Base-by-base conservation (phyloP, 768 basidiomycete species). In the Boletus tomentosulus region DNA sequence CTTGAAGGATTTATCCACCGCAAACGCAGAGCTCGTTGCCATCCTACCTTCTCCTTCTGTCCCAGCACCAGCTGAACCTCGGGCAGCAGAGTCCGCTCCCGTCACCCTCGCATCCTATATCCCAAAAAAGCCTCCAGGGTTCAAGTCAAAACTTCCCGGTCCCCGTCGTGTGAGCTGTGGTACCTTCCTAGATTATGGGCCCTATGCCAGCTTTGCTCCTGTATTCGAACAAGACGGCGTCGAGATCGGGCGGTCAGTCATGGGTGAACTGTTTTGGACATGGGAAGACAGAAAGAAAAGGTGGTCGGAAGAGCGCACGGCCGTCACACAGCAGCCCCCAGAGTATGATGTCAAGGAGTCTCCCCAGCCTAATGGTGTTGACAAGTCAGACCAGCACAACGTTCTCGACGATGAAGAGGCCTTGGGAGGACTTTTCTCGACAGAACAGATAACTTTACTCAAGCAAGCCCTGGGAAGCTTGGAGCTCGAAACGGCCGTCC, bases 111-210 rank as follows among this genome's bases (percentile, higher is more conserved):
- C 74, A n/a, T 77, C 82, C 15, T 87, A 86, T 50, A 73, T 76
- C 48, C 68, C 74, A 37, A 71, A 73, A 57, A 76, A 73, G 48
- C 70, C 78, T 3, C 63, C 72, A 42, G 64, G 71, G 50, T 66
- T 72, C 53, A 74, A 73, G 60, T 69, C 74, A 58, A 71, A 74
- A 35, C 67, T 77, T 24, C 78, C 79, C 1, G 67, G 75, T 0
- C 73, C 82, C 15, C 81, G 86, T 41, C 76, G 76, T 25, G 68
- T 90, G 35, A 78, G 81, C 42, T 76, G 82, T 27, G 88, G 87
- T 50, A 68, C 76, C 0, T 92, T 92, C 64, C 73, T 93, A 7
- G 87, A 93, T 67, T 92, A 92, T 62, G 91, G 90, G 0, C 76
- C 78, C 12, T 86, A 76, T 62, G 71, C 88, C 7, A 85, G 80